Evolutionary conservation across 805 yeast genomes (phyloP).

Genomic region (Cyberlindnera sargentensis): DNA sequence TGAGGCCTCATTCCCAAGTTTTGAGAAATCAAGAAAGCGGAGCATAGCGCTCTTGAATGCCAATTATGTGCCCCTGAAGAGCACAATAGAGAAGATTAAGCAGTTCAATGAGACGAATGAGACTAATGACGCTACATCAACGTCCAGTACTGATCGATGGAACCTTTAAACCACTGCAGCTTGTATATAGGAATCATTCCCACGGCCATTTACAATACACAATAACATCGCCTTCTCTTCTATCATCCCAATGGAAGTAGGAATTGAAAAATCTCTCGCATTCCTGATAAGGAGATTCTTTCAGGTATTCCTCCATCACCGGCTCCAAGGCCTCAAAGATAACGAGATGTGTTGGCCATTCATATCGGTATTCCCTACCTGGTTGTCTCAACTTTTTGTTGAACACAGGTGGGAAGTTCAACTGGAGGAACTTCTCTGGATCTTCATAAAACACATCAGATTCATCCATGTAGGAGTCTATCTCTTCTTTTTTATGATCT

Average conservation of each 20-base stretch:
- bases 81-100: constrained; percentile 12
- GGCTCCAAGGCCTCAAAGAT: constrained; percentile 60
- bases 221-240: constrained; percentile 74
- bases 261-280: constrained; percentile 65
- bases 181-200: constrained; percentile 17
- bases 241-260: constrained; percentile 76
- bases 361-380: constrained; percentile 27
- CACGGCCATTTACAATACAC: constrained; percentile 44
- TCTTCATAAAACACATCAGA: constrained; percentile 77
- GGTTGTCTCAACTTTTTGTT: constrained; percentile 19
- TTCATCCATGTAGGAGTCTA: constrained; percentile 65
- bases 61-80: constrained; percentile 14
- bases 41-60: constrained; percentile 14
- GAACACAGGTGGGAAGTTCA: constrained; percentile 40
- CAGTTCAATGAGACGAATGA: background rate
- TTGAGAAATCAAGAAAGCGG: constrained; percentile 12
- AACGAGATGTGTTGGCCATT: constrained; percentile 71
- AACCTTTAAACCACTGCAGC: constrained; percentile 3
- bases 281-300: constrained; percentile 36
- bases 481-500: constrained; percentile 24
- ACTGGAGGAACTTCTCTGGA: constrained; percentile 49
- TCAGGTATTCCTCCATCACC: constrained; percentile 33
- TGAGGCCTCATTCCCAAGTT: constrained; percentile 9
- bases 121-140: background rate
- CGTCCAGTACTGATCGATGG: constrained; percentile 13